phyloP scores from a whole-genome alignment of 805 yeast species.

The Naumovozyma dairenensis region DNA sequence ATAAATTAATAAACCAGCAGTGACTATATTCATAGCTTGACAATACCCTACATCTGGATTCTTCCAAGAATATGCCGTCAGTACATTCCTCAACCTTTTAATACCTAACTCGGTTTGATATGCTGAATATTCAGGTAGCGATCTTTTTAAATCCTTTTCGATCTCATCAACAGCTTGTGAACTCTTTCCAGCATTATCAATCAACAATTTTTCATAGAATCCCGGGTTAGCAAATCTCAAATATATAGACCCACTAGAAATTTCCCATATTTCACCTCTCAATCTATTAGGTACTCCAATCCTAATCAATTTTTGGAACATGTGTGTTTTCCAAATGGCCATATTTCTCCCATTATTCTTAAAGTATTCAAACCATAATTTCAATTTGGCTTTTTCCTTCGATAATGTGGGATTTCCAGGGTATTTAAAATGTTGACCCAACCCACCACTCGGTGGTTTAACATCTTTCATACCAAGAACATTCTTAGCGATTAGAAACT shows the following conservation, averaged over 20 bases:
- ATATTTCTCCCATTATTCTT: constrained; percentile 76
- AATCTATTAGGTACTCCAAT: constrained; percentile 91
- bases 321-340: constrained; percentile 60
- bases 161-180: constrained; percentile 92
- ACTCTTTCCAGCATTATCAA: constrained; percentile 48
- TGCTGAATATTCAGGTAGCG: constrained; percentile 92
- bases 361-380: constrained; percentile 89
- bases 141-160: constrained; percentile 89
- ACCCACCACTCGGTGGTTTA: constrained; percentile 66
- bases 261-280: constrained; percentile 95
- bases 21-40: constrained; percentile 95
- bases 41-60: constrained; percentile 97
- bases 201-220: constrained; percentile 49
- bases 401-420: constrained; percentile 79
- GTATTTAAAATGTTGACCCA: constrained; percentile 74
- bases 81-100: constrained; percentile 68
- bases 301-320: constrained; percentile 72
- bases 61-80: constrained; percentile 93
- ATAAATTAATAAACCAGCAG: constrained; percentile 66
- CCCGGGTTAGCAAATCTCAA: constrained; percentile 52
- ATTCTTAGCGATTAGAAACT: constrained; percentile 57
- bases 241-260: constrained; percentile 78
- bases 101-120: constrained; percentile 85
- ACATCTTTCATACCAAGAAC: constrained; percentile 30
- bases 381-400: constrained; percentile 76